Conservation (phyloP, 345 rosid species). For the Murraya koenigii region DNA sequence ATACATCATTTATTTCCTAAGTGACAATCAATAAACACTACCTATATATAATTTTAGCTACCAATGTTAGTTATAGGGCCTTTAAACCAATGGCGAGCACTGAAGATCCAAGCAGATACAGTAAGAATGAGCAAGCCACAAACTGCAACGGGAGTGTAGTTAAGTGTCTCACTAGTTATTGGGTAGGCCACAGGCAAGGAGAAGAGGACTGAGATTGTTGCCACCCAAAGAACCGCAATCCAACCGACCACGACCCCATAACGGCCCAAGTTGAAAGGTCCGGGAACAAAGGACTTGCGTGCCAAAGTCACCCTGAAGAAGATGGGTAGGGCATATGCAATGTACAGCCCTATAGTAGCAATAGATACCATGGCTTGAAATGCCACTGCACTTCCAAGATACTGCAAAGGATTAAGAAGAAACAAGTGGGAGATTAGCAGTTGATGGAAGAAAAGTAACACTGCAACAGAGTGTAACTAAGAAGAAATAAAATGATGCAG, state of each 20-base stretch:
- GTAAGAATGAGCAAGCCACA: conserved; percentile 61
- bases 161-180: conserved; percentile 68
- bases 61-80: conserved; percentile 75
- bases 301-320: conserved; percentile 82
- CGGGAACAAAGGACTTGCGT: conserved; percentile 61
- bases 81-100: conserved; percentile 78
- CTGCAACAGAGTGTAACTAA: too few species aligned
- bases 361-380: conserved; percentile 97
- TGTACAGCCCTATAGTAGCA: conserved; percentile 90
- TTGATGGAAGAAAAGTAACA: neutral
- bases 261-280: conserved; percentile 85
- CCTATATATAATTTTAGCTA: conserved; percentile 18
- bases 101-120: conserved; percentile 57
- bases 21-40: neutral
- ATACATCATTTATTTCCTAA: neutral
- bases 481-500: too few species aligned
- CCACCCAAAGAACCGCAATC: conserved; percentile 90
- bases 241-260: conserved; percentile 69
- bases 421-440: neutral
- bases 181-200: conserved; percentile 93
- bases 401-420: conserved; percentile 44
- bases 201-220: conserved; percentile 82
- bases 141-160: conserved; percentile 92
- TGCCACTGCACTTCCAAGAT: conserved; percentile 86
- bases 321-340: conserved; percentile 89